phyloP scores from a whole-genome alignment of 192 early-diverging fungal genomes.

The Backusella parvicylindrica region DNA sequence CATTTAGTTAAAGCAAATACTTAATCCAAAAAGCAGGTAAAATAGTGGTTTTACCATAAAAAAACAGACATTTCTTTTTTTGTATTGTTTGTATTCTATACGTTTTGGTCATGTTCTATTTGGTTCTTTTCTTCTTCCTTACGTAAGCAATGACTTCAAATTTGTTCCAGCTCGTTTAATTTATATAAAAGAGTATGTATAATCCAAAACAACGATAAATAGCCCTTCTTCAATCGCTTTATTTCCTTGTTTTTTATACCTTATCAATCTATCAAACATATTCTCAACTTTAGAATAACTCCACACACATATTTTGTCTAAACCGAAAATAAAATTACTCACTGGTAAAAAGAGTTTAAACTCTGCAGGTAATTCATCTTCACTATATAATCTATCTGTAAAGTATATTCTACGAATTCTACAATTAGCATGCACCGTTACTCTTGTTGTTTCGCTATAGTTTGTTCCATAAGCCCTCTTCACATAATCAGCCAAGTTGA shows the following conservation, averaged over 20 bases:
- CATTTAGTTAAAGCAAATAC: not conserved
- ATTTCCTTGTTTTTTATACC: not conserved
- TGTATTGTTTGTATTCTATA: not conserved
- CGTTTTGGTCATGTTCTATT: not conserved
- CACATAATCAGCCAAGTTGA: conserved; percentile 87
- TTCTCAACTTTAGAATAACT: not conserved
- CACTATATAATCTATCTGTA: conserved; percentile 84
- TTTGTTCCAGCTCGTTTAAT: no score
- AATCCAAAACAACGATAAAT: no score
- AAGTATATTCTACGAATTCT: conserved; percentile 87
- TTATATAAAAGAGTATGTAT: no score
- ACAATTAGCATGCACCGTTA: conserved; percentile 92
- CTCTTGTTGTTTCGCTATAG: conserved; percentile 82
- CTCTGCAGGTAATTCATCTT: conserved; percentile 90
- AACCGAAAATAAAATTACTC: not conserved
- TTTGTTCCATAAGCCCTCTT: conserved; percentile 85
- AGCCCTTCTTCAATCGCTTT: no score
- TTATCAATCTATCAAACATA: not conserved
- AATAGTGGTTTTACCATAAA: not conserved
- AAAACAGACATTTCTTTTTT: not conserved
- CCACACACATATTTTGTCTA: not conserved
- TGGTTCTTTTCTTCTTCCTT: not conserved
- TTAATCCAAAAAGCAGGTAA: not conserved
- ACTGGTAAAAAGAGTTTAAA: conserved; percentile 89
- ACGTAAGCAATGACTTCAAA: not conserved